These are phyloP conservation scores for Pholiota molesta DNA, from an alignment of 768 basidiomycete genomes.

Conservation along the genomic window DNA sequence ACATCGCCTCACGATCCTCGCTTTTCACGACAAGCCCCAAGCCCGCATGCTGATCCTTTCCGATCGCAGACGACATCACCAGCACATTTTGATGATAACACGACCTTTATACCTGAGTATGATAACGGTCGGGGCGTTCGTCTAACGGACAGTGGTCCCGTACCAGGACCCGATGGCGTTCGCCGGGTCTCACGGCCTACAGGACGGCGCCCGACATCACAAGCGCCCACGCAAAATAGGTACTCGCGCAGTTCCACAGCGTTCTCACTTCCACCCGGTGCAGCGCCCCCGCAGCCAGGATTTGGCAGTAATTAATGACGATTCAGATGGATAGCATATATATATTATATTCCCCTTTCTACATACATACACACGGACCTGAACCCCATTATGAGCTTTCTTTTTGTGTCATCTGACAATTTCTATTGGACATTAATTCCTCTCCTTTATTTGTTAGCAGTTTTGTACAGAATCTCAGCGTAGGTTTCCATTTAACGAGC, in stretches of 20 bases:
- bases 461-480: conserved; percentile 14
- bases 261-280: conserved; percentile 70
- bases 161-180: conserved; percentile 77
- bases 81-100: conserved; percentile 40
- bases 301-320: conserved; percentile 25
- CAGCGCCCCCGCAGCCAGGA: conserved; percentile 61
- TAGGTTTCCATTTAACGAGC: conserved; percentile 14
- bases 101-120: conserved; percentile 36
- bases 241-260: conserved; percentile 66
- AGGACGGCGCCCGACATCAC: conserved; percentile 61
- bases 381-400: conserved; percentile 15
- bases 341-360: conserved; percentile 22
- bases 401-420: conserved; percentile 24
- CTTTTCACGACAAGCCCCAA: conserved; percentile 26
- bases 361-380: conserved; percentile 21
- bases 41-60: conserved; percentile 56
- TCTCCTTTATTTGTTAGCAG: conserved; percentile 16
- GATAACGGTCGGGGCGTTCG: conserved; percentile 66
- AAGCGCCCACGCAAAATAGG: conserved; percentile 63
- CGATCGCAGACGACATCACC: conserved; percentile 47
- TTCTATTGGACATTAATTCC: conserved; percentile 24
- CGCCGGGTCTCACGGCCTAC: conserved; percentile 72
- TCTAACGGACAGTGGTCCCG: conserved; percentile 82
- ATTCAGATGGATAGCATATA: conserved; percentile 15
- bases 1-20: conserved; percentile 30